These are phyloP conservation scores for Aspergillus calidoustus DNA, from an alignment of 2,329 filamentous ascomycete genomes.

Conservation along the genomic window DNA sequence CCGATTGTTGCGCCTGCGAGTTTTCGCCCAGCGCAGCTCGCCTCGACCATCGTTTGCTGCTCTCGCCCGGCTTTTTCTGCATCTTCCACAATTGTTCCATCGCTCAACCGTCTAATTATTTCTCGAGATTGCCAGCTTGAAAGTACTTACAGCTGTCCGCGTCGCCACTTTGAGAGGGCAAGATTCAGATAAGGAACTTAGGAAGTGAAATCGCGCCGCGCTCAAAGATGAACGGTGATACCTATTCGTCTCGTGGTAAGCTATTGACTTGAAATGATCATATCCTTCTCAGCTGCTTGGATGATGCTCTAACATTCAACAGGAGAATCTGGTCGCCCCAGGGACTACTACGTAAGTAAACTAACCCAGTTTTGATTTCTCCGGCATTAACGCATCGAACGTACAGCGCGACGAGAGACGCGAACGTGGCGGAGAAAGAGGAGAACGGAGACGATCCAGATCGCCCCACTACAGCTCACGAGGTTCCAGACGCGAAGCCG, in stretches of 20 bases:
- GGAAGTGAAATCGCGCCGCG: conserved; percentile 26
- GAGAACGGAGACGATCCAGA: conserved; percentile 77
- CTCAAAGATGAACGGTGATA: conserved; percentile 81
- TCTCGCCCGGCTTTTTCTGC: conserved; percentile 11
- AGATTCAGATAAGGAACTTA: conserved; percentile 12
- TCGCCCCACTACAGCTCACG: conserved; percentile 78
- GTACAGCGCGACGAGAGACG: conserved; percentile 53
- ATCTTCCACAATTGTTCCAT: conserved; percentile 3
- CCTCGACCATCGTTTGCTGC: conserved; percentile 6
- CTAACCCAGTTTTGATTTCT: not conserved
- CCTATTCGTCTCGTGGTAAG: conserved; percentile 77
- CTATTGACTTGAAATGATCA: conserved; percentile 16
- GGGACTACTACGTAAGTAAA: conserved; percentile 58
- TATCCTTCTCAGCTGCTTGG: conserved; percentile 11
- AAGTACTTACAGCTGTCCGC: not conserved
- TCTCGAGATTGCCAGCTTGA: not conserved
- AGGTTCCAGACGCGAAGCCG: conserved; percentile 70
- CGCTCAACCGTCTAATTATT: not conserved
- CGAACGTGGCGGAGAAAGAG: conserved; percentile 53
- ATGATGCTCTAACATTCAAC: conserved; percentile 30
- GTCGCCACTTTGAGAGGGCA: conserved; percentile 4
- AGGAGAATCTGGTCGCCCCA: conserved; percentile 56
- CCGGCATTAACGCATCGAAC: not conserved
- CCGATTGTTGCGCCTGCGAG: conserved; percentile 35
- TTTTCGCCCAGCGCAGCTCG: conserved; percentile 37